These are phyloP conservation scores for Mucor saturninus DNA, from an alignment of 371 early-diverging fungal genomes.

Conservation along the genomic window DNA sequence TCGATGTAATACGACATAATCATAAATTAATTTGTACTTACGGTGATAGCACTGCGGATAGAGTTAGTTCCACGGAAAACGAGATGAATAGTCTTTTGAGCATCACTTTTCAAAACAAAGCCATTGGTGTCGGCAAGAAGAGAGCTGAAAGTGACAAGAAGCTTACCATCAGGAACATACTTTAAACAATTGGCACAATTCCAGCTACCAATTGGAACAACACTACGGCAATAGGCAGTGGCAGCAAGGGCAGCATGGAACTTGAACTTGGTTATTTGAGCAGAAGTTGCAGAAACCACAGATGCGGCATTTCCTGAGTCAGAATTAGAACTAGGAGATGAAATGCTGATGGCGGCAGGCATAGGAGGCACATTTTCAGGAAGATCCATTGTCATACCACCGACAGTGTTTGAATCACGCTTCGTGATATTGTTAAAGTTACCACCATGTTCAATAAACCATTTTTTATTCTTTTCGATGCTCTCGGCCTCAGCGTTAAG, in stretches of 20 bases:
- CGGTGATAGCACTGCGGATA: conserved; percentile 28
- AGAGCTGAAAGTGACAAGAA: conserved; percentile 29
- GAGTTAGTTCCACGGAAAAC: conserved; percentile 38
- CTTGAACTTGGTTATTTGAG: conserved; percentile 18
- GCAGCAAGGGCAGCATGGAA: conserved; percentile 29
- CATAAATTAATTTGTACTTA: neutral
- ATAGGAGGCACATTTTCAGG: conserved; percentile 14
- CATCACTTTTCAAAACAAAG: conserved; percentile 29
- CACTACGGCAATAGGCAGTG: conserved; percentile 29
- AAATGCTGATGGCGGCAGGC: neutral
- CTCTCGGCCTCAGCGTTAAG: conserved; percentile 7
- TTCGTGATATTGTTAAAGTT: neutral
- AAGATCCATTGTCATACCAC: conserved; percentile 19
- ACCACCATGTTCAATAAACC: conserved; percentile 11
- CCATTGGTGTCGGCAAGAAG: conserved; percentile 28
- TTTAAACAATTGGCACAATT: conserved; percentile 26
- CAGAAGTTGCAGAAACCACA: conserved; percentile 11
- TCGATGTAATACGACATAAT: too few relatives aligned
- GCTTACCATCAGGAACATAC: conserved; percentile 29
- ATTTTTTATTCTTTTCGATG: conserved; percentile 10
- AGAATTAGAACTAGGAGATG: too few relatives aligned
- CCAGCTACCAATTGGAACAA: conserved; percentile 25
- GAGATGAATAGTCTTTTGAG: conserved; percentile 29
- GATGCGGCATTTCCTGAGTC: conserved; percentile 5
- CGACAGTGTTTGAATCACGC: conserved; percentile 4